Percentiles rank a stretch among this genome's conserved stretches.
Evolutionary conservation across 352 stramenopile species (phyloP).

Genomic region (Discostella stelligera): DNA sequence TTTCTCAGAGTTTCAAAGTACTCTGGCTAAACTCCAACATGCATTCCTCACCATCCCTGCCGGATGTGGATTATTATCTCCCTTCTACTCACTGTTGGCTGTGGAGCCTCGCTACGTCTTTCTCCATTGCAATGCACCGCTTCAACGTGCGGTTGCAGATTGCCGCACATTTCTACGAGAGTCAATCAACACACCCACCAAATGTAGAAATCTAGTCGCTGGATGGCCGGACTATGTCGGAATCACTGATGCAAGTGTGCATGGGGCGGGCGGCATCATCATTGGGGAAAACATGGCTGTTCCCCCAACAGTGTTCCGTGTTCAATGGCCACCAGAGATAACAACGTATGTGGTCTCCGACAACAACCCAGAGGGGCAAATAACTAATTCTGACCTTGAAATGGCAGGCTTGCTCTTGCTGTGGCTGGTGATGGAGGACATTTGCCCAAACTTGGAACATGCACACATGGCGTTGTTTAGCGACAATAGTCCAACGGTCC

Average conservation of each 20-base stretch:
- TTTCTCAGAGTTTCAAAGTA: background rate
- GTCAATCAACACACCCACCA: background rate
- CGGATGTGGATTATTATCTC: background rate
- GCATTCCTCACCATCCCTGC: background rate
- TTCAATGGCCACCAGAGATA: conserved; percentile 1
- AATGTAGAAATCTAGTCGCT: background rate
- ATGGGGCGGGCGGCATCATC: conserved; percentile 5
- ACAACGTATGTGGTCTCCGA: background rate
- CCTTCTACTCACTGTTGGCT: background rate
- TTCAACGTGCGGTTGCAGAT: background rate
- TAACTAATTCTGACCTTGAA: conserved; percentile 22
- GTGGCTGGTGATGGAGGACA: conserved; percentile 1
- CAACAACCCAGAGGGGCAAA: background rate
- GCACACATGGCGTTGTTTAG: conserved; percentile 1
- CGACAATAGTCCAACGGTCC: conserved; percentile 19
- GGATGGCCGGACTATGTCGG: conserved; percentile 14
- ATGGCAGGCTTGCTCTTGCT: conserved; percentile 6
- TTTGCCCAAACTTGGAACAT: background rate
- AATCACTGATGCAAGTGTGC: background rate
- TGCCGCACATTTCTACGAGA: conserved; percentile 3
- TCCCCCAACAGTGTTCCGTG: conserved; percentile 9
- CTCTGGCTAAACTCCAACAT: background rate
- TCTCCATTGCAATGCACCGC: background rate
- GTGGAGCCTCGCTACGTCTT: background rate
- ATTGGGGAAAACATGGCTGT: background rate